Evolutionary conservation across 2,329 filamentous ascomycete genomes (phyloP).

Genomic region (Colletotrichum tanaceti): DNA sequence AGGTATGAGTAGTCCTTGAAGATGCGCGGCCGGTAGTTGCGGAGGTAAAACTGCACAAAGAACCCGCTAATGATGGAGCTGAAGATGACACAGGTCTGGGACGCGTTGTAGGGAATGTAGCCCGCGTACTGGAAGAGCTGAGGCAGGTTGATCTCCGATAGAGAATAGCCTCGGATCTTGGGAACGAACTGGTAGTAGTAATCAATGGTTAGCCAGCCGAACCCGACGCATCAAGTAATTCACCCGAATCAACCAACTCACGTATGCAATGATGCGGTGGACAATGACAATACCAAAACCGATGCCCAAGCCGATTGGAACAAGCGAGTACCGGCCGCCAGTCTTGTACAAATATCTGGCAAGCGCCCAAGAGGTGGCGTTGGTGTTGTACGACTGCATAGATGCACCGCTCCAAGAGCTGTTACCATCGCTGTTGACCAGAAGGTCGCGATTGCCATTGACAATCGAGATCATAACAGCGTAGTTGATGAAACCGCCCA

Average conservation of each 20-base stretch:
- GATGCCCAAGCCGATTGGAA: constrained; percentile 62
- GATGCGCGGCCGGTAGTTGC: constrained; percentile 62
- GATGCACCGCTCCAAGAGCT: constrained; percentile 64
- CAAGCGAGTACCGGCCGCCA: constrained; percentile 57
- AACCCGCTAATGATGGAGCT: constrained; percentile 59
- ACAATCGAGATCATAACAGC: constrained; percentile 68
- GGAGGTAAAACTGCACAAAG: constrained; percentile 63
- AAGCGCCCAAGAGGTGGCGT: constrained; percentile 62
- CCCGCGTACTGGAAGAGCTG: constrained; percentile 67
- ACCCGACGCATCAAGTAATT: background rate
- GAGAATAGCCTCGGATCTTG: constrained; percentile 55
- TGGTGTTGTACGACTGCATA: constrained; percentile 62
- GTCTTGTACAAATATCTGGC: constrained; percentile 64
- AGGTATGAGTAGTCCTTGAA: constrained; percentile 67
- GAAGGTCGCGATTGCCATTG: constrained; percentile 58
- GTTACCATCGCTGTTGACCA: constrained; percentile 59
- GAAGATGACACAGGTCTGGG: constrained; percentile 66
- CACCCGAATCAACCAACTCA: constrained; percentile 48
- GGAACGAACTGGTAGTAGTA: constrained; percentile 56
- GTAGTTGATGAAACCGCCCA: constrained; percentile 66
- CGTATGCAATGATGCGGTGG: constrained; percentile 57
- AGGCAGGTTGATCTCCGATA: constrained; percentile 61
- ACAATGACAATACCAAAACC: constrained; percentile 57
- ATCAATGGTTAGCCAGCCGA: background rate
- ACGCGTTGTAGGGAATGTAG: constrained; percentile 65